Base-by-base conservation (phyloP, 345 rosid genomes). In the Psidium guajava region DNA sequence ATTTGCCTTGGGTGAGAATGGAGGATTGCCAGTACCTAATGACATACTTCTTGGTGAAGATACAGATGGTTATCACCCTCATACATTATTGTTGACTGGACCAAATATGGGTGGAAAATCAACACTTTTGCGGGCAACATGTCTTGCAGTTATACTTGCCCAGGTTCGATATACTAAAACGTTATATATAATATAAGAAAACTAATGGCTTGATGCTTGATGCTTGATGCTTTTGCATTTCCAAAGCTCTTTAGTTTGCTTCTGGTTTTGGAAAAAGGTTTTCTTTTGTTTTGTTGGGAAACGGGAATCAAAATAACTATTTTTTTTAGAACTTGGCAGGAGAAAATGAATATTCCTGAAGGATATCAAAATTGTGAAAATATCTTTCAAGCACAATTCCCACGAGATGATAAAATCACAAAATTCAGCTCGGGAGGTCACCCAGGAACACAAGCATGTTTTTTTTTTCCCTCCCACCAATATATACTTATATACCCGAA, bases 101-200 rank as follows among this genome's bases (percentile, higher is more conserved):
- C 99, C 99, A 28, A 97, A 97, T 87, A 97, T 97, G 99, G 98
- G 99, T 81, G 99, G 99, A 59, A 97, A 97, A 91, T 95, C 98
- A 95, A 95, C 99, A 69, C 98, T 97, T 88, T 89, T 97, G 83
- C 98, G 99, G 13, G 95, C 98, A 69, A 92, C 98, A 32, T 97
- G 98, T 89, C 92, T 95, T 57, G 93, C 99, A 57, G 96, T 95
- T 85, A 91, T 97, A 88, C 87, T 97, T 87, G 94, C 98, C 59
- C 99, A 95, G 98, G 98, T 97, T 74, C 85, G 94, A 87, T 84
- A 83, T 84, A 74, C 82, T 54, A 42, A 6, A 40, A 32, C 21
- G 13, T 32, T 69, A 32, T 69, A 32, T 32, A 27, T 49, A 50
- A 84, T 64, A n/a, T 21, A n/a, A 81, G 54, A 47, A 55, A 57